Evolutionary conservation across 768 basidiomycete genomes (phyloP), one percentile per base, ranked within the genome.

Genomic region (Lactarius tabidus): DNA sequence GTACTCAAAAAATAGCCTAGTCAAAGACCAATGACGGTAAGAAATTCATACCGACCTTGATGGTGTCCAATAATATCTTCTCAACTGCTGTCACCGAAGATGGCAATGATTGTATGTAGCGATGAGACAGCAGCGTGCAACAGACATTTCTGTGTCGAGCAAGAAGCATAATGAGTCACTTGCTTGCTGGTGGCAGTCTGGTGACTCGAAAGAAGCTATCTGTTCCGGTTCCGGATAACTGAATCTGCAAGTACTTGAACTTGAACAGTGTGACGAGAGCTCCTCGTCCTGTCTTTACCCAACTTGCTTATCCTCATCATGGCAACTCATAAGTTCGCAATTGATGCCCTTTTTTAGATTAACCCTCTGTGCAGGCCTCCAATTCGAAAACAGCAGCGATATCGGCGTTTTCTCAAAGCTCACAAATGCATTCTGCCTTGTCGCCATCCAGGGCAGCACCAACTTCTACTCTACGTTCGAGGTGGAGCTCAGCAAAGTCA

Each of bases 381-480:
- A 94, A 80, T 95, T 94, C 74, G 93, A 95, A 80, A 95, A 95
- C 79, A 90, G 85, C 79, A 89, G 88, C 78, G 95, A 98, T 73
- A 85, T 99, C 72, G 96, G 96, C 72, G 96, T 99, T 52, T 99
- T 98, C 79, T 82, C 94, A 72, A 97, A 97, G 79, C 84, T 98
- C 73, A 98, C 96, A 73, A 98, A 99, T 82, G 91, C 88, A 74
- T 99, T 96, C 84, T 98, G 96, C 79, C 87, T 99, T 55, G 86
- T 85, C 72, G 93, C 95, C 68, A 85, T 98, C 74, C 90, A 94
- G 75, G 91, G 95, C 76, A 91, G 93, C 78, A 88, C 94, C 69
- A 98, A 98, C 79, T 99, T 99, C 73, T 96, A 95, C 82, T 97
- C 95, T 28, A 90, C 93, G 18, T 98, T 98, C 75, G 95, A 99